phyloP scores from a whole-genome alignment of 257 asterid genomes.

The Solanum phureja region DNA sequence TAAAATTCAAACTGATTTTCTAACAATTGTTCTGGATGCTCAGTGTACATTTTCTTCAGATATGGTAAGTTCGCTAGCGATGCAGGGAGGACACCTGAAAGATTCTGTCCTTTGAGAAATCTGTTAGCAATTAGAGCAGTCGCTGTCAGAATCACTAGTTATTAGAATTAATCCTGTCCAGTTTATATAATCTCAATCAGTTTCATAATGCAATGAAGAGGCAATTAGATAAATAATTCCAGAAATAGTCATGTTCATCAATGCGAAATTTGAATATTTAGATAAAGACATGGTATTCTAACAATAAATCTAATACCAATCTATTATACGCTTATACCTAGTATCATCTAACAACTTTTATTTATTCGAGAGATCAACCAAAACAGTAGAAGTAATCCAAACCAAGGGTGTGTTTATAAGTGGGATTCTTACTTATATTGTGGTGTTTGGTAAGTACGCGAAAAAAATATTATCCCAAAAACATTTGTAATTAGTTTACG shows the following conservation, averaged over 20 bases:
- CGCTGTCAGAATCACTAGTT: background rate
- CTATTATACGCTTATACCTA: background rate
- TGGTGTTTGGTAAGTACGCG: background rate
- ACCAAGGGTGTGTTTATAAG: background rate
- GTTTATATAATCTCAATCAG: background rate
- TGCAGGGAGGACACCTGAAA: slow-evolving; percentile 52
- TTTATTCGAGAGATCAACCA: background rate
- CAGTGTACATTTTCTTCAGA: slow-evolving; percentile 30
- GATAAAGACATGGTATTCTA: background rate
- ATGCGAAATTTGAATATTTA: background rate
- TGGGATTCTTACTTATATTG: background rate
- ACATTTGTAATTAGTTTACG: background rate
- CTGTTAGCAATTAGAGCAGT: slow-evolving; percentile 17
- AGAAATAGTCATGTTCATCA: background rate
- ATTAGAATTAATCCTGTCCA: background rate
- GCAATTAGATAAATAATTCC: background rate
- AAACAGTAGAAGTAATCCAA: background rate
- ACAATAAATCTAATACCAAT: background rate
- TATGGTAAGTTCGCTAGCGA: slow-evolving; percentile 42
- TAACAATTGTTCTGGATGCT: background rate
- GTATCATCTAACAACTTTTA: background rate
- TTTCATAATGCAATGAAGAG: background rate
- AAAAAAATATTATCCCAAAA: too few species aligned
- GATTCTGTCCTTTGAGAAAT: slow-evolving; percentile 39
- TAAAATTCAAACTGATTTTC: background rate